A percentile compares a stretch with the other conserved stretches of the same genome.
These are phyloP conservation scores for Datura wrightii DNA, from an alignment of 257 asterid species.

Conservation along the genomic window DNA sequence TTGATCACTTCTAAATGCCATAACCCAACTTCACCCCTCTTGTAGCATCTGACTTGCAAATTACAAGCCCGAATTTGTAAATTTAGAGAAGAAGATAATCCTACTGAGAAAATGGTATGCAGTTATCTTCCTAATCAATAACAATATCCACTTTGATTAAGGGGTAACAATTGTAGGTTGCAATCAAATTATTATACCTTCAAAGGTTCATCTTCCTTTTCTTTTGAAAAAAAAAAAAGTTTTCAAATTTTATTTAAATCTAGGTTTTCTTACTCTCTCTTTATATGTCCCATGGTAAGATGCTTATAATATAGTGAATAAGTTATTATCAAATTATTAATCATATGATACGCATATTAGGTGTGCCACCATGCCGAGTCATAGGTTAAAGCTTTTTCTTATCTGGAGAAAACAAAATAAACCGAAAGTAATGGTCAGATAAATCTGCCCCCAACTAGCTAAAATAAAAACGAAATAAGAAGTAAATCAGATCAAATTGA, in stretches of 20 bases:
- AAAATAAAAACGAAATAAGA: no score
- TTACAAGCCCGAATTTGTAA: neutral
- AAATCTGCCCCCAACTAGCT: neutral
- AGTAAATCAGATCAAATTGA: neutral
- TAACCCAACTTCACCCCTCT: neutral
- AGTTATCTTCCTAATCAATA: neutral
- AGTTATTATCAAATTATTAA: neutral
- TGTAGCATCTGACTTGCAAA: neutral
- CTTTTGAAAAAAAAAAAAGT: neutral
- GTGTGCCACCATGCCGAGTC: neutral
- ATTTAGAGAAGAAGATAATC: constrained; percentile 22
- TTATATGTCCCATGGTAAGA: neutral
- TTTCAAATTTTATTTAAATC: neutral
- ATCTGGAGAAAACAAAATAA: no score
- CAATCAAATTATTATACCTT: neutral
- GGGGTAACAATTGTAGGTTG: neutral
- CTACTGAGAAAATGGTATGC: neutral
- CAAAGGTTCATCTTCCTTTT: no score
- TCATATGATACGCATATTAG: neutral
- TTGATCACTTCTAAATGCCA: neutral
- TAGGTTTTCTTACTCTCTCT: neutral
- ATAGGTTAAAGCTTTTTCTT: no score
- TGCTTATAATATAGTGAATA: no score
- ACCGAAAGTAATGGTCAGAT: no score
- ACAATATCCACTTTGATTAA: neutral